Base-by-base conservation (phyloP, 2,329 filamentous ascomycete species). In the Aureobasidium sp. region DNA sequence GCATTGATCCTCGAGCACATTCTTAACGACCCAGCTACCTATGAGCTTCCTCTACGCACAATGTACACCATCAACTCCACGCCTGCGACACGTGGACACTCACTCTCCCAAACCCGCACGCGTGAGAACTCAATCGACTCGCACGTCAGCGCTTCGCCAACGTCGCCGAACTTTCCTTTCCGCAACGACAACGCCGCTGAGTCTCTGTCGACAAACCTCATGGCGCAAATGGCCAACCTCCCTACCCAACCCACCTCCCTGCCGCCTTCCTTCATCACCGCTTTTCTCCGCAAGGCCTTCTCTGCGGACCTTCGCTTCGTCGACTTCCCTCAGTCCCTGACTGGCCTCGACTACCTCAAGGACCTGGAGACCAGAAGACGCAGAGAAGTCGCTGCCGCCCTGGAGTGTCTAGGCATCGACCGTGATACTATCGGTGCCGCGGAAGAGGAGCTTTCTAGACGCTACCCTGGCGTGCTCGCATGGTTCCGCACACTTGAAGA, bases 51-150 rank as follows among this genome's bases (percentile, higher is more conserved):
- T 25, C 77, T 88, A 32, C 81, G 85, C 62, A 86, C 83, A 65
- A 87, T 87, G 82, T 87, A 87, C 75, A 81, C 81, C 29, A 77
- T 88, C 71, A 88, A 88, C 69, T 84, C 81, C 64, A 59, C 57
- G 1, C 57, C 57, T 15, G 79, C 81, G n/a, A 79, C 83, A 21
- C 79, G 77, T 55, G 66, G 73, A 5, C 70, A 74, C 9, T 71
- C 71, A 3, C 37, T 72, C 72, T 59, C 57, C 16, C 57, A 59
- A 2, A 3, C 21, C 34, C 57, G 57, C 45, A 42, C 57, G 6
- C 57, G 57, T 13, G 57, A 42, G 21, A 42, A 50, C 57, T 59
- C 57, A 7, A 42, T 59, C 32, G 57, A 59, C 57, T 50, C 45
- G 34, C 57, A 29, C 42, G 66, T 65, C n/a, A 69, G 65, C 63